Evolutionary conservation across 805 yeast genomes (phyloP), one percentile per base, ranked within the genome.

Genomic region (Phaffomyces opuntiae): DNA sequence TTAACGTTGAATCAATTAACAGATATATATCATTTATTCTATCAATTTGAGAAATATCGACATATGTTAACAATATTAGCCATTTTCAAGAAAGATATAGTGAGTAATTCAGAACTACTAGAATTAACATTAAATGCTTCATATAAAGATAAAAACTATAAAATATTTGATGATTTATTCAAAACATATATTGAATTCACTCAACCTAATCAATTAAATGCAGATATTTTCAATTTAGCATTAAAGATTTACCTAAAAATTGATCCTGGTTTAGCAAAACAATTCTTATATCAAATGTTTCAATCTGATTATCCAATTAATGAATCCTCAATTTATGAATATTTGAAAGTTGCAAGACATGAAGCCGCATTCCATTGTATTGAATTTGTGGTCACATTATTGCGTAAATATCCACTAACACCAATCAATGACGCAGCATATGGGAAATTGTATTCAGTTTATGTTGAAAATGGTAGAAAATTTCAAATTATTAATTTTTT

Each of bases 241-340:
- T 44, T 59, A 27, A 48, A 47, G 14, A 54, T 53, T 3, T 50
- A 51, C 32, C 37, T 53, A n/a, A 54, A 44, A 39, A 49, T 50
- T 7, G 49, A 56, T 38, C 48, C 58, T 3, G 61, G 56, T 35
- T 44, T 56, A 17, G 57, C 63, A 16, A 56, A 57, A 43, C 63
- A 57, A 26, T 46, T 59, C 1, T 44, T 59, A 1, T 52, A 55
- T 35, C 62, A 59, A 36, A 56, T 59, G 60, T 51, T 56, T 5
- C 46, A 47, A 9, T 49, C 55, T 1, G 51, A 56, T 24, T 50
- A 52, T 42, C 61, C 63, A 12, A 54, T 57, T 43, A 51, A 54
- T 42, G 45, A 49, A 2, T 36, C 46, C 21, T 55, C 61, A 3
- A 24, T 58, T 1, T 49, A 52, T 39, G 49, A 42, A 14, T 56